phyloP scores from a whole-genome alignment of 2,329 filamentous ascomycete genomes.

The Fusarium acutatum region DNA sequence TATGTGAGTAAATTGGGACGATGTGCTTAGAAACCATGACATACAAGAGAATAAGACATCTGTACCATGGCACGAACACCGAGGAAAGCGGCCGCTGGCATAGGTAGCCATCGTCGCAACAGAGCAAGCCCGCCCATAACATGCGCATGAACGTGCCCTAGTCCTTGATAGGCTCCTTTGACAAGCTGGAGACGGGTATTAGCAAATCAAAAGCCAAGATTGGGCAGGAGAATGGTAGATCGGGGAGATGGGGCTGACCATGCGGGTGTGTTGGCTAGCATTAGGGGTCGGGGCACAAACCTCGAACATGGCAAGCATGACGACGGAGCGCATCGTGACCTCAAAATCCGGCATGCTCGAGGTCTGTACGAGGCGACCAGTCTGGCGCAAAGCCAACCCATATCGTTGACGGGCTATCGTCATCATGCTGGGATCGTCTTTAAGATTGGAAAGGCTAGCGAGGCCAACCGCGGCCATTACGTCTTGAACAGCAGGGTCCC shows the following conservation, averaged over 20 bases:
- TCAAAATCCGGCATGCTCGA: conserved; percentile 48
- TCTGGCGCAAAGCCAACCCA: conserved; percentile 60
- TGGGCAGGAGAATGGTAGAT: background rate
- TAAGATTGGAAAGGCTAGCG: conserved; percentile 65
- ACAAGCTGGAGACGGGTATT: conserved; percentile 48
- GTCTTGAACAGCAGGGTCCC: conserved; percentile 53
- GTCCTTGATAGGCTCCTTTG: conserved; percentile 56
- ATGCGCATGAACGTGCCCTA: conserved; percentile 64
- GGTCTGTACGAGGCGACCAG: conserved; percentile 52
- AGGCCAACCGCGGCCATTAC: conserved; percentile 67
- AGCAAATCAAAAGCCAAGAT: conserved; percentile 15
- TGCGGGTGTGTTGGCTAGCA: background rate
- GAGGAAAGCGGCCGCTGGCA: conserved; percentile 49
- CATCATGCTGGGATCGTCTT: conserved; percentile 55
- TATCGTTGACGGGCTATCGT: conserved; percentile 62
- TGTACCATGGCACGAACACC: conserved; percentile 63
- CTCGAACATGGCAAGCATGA: conserved; percentile 70
- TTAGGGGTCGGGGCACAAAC: conserved; percentile 48
- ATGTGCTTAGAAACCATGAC: conserved; percentile 7
- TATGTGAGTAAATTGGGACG: conserved; percentile 11
- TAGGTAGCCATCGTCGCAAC: conserved; percentile 57
- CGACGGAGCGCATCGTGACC: conserved; percentile 60
- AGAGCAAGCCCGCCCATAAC: conserved; percentile 68
- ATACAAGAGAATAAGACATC: conserved; percentile 65
- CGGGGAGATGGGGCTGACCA: conserved; percentile 20